phyloP scores from a whole-genome alignment of 768 basidiomycete genomes.

The Leccinum disarticulatum region DNA sequence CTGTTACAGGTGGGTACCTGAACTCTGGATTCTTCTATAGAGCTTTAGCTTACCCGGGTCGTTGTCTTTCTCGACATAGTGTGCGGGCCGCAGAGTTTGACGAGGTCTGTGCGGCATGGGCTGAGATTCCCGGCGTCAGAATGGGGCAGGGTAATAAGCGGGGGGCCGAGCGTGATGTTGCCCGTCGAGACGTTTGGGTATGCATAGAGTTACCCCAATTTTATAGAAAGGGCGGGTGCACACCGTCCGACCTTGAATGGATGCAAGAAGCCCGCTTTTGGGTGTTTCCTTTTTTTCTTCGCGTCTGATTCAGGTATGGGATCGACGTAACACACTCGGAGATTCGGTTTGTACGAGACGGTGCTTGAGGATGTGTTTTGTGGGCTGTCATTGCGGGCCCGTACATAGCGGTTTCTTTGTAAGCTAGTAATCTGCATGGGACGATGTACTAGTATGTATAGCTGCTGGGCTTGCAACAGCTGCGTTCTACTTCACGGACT shows the following conservation, averaged over 20 bases:
- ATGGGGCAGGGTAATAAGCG: conserved; percentile 27
- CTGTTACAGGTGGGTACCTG: conserved; percentile 45
- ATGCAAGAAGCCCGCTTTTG: neutral
- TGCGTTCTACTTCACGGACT: no score
- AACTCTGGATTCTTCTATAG: no score
- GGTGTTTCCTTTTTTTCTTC: neutral
- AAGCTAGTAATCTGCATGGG: no score
- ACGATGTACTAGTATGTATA: no score
- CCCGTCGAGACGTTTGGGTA: conserved; percentile 44
- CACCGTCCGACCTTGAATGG: neutral
- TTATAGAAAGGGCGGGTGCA: neutral
- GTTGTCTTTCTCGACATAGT: conserved; percentile 33
- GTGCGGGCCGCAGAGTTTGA: conserved; percentile 46
- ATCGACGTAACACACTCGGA: neutral
- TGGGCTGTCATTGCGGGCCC: no score
- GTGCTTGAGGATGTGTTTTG: neutral
- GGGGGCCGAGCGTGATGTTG: conserved; percentile 39
- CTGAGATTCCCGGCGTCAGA: conserved; percentile 38
- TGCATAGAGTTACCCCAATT: conserved; percentile 21
- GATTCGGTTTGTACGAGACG: neutral
- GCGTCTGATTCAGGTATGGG: neutral
- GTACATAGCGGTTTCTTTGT: no score
- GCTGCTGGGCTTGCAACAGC: neutral
- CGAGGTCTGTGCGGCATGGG: conserved; percentile 38
- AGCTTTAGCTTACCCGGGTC: neutral